Evolutionary conservation across 2,329 filamentous ascomycete species (phyloP).

Genomic region (Trichoderma koningii): DNA sequence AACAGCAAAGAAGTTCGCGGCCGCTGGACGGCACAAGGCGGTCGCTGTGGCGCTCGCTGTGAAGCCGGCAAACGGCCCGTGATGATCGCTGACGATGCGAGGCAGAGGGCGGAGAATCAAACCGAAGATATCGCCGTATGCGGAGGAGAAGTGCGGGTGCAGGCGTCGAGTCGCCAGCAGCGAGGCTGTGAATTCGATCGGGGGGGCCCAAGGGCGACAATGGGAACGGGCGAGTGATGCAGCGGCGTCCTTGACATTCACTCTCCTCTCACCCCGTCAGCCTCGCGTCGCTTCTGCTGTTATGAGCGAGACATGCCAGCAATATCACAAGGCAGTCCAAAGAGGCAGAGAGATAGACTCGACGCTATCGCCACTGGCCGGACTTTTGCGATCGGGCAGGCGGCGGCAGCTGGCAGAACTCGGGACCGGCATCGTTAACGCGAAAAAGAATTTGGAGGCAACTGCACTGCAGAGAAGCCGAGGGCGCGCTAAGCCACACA

Average conservation of each 20-base stretch:
- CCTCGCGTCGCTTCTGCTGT: constrained; percentile 14
- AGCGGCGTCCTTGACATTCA: constrained; percentile 22
- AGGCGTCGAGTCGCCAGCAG: neutral
- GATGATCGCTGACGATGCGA: neutral
- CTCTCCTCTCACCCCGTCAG: constrained; percentile 25
- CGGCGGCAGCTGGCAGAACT: constrained; percentile 27
- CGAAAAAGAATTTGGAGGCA: neutral
- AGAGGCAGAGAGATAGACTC: neutral
- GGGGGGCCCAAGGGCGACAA: too few species aligned
- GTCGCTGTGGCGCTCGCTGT: constrained; percentile 6
- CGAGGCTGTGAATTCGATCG: constrained; percentile 5
- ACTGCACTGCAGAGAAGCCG: neutral
- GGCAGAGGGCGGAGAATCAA: neutral
- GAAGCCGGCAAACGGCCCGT: constrained; percentile 15
- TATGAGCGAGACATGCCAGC: constrained; percentile 5
- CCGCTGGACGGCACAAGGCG: neutral
- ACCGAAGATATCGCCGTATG: neutral
- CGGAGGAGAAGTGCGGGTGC: neutral
- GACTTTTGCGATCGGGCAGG: constrained; percentile 7
- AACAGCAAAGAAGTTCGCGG: neutral
- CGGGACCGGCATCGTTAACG: neutral
- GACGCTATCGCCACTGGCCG: constrained; percentile 17
- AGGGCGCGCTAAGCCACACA: too few species aligned
- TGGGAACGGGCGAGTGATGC: neutral
- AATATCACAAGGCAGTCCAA: too few species aligned